Evolutionary conservation across 78 protist species (phyloP).

Genomic region (Pelomyxa schiedti): DNA sequence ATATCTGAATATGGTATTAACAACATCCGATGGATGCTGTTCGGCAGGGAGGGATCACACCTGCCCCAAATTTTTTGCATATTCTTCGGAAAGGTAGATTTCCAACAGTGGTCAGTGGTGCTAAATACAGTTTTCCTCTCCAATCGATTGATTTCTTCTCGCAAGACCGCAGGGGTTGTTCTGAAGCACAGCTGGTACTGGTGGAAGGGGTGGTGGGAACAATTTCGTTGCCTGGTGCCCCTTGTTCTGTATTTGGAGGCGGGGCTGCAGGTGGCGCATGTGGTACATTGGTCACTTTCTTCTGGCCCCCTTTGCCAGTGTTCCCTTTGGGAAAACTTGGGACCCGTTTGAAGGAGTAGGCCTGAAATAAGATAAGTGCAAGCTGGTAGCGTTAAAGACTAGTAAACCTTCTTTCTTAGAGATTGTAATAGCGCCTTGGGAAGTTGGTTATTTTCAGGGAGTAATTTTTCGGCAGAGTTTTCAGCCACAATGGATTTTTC

Average conservation of each 20-base stretch:
- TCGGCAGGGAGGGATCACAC: not conserved
- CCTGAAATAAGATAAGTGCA: conserved; percentile 2
- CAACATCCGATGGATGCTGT: not conserved
- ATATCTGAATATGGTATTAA: conserved; percentile 58
- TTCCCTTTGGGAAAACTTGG: not conserved
- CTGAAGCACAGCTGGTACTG: conserved; percentile 3
- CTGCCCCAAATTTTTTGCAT: conserved; percentile 55
- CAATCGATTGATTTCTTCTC: conserved; percentile 61
- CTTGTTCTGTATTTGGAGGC: not conserved
- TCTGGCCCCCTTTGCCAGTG: not conserved
- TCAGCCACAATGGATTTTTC: not conserved
- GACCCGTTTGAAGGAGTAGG: too few relatives aligned
- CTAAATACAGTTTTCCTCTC: conserved; percentile 67
- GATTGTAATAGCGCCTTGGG: not conserved
- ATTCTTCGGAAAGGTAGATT: conserved; percentile 94
- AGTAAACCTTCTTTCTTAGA: not conserved
- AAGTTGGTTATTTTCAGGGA: conserved; percentile 5
- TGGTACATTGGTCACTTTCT: not conserved
- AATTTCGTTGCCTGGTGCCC: not conserved
- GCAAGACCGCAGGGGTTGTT: not conserved
- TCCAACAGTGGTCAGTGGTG: conserved; percentile 98
- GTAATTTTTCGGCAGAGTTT: not conserved
- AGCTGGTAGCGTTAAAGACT: not conserved
- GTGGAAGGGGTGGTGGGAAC: not conserved
- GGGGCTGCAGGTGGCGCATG: too few relatives aligned